Base-by-base conservation (phyloP, 2,329 filamentous ascomycete genomes). In the Calonectria henricotiae region DNA sequence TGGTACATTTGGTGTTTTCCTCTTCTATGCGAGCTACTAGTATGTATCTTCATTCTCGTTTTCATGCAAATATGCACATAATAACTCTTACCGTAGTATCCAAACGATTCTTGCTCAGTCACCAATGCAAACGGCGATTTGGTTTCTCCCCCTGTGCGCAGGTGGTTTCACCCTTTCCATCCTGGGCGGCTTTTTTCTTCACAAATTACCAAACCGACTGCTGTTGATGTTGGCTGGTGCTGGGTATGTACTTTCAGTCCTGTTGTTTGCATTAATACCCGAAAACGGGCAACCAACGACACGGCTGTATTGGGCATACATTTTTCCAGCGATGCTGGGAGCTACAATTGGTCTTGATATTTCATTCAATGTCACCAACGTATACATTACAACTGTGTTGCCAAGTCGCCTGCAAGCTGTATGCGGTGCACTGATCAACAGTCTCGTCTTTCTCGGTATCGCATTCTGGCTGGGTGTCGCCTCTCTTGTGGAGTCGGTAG, bases 321-420 rank as follows among this genome's bases (percentile, higher is more conserved):
- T 90, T 4, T 90, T 92, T 73, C 89, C 90, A 0, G 80, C 85
- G 5, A 88, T 89, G 86, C 80, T 89, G 15, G 86, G 86, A 68
- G 87, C 85, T 13, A 92, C 90, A 0, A 81, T 91, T 17, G 89
- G 89, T 2, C 89, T 92, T 62, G 91, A 93, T 74, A 85, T 92
- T 47, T 87, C 88, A 11, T 92, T 89, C 81, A 92, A 88, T 67
- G 84, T 92, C 1, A 86, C 89, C 20, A 92, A 90, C 71, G 86
- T 93, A 1, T 69, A 66, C 62, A 61, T 69, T 1, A 69, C 67
- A 5, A 69, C 44, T 3, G 65, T 43, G 15, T 20, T 69, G 7
- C 67, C 67, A 0, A 43, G 32, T 2, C 35, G 47, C 9, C 62
- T 39, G 4, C 67, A 69, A 4, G 67, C 62, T 1, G 43, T 66